These are phyloP conservation scores for Boletus vermiculosoides DNA, from an alignment of 768 basidiomycete species.

Conservation along the genomic window DNA sequence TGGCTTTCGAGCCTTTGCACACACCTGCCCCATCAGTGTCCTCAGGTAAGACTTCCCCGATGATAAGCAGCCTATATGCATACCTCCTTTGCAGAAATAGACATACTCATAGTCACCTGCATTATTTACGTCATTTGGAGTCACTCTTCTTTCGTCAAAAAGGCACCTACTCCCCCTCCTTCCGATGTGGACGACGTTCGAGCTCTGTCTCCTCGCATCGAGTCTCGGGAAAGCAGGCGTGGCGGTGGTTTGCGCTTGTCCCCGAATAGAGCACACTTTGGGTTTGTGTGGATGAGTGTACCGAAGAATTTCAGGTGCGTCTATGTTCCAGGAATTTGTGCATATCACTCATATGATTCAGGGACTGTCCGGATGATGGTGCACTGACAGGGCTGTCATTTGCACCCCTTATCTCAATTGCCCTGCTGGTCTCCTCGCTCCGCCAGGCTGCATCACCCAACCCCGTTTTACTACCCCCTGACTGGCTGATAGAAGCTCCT, in stretches of 20 bases:
- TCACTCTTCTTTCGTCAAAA: constrained; percentile 47
- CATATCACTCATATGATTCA: constrained; percentile 32
- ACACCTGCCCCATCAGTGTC: constrained; percentile 45
- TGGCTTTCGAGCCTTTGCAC: constrained; percentile 11
- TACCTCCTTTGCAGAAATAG: constrained; percentile 47
- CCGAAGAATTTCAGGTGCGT: constrained; percentile 80
- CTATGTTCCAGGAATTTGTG: background rate
- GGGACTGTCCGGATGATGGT: constrained; percentile 84
- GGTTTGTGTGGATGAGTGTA: constrained; percentile 88
- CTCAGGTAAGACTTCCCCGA: constrained; percentile 41
- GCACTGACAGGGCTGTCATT: constrained; percentile 80
- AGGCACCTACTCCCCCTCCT: constrained; percentile 10
- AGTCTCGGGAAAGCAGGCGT: constrained; percentile 49
- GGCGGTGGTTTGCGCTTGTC: constrained; percentile 22
- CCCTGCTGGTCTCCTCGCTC: constrained; percentile 58
- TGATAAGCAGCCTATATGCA: constrained; percentile 3
- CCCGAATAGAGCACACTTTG: constrained; percentile 51
- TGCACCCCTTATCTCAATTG: constrained; percentile 75
- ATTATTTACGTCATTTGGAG: constrained; percentile 62
- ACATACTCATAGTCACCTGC: constrained; percentile 51
- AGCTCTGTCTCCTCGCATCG: constrained; percentile 44
- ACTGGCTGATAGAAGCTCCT: constrained; percentile 82
- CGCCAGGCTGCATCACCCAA: constrained; percentile 32
- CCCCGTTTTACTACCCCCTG: constrained; percentile 44
- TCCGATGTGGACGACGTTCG: constrained; percentile 21